phyloP scores from a whole-genome alignment of 2,329 filamentous ascomycete genomes.

The Ophiostoma populinum region DNA sequence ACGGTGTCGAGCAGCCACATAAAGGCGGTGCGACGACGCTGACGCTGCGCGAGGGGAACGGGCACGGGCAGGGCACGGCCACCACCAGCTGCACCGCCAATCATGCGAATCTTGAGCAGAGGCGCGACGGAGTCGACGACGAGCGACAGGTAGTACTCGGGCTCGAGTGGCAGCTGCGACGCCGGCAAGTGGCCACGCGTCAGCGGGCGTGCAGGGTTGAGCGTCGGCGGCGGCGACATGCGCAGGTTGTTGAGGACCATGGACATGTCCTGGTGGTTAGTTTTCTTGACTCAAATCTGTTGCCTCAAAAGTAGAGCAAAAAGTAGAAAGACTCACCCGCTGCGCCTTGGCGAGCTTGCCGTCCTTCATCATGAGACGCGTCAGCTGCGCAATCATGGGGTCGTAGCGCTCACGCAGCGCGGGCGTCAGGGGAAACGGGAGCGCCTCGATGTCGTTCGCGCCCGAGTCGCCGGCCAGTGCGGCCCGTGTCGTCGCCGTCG shows the following conservation, averaged over 20 bases:
- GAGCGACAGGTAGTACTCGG: constrained; percentile 72
- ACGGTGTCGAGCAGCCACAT: constrained; percentile 81
- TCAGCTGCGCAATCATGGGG: constrained; percentile 69
- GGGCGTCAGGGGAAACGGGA: constrained; percentile 42
- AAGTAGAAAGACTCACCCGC: constrained; percentile 37
- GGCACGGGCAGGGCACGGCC: constrained; percentile 73
- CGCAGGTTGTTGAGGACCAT: constrained; percentile 71
- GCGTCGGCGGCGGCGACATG: constrained; percentile 61
- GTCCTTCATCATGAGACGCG: constrained; percentile 77
- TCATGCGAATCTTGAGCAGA: constrained; percentile 59
- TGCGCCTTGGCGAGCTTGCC: constrained; percentile 87
- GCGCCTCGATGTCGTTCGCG: no score
- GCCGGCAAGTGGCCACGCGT: constrained; percentile 63
- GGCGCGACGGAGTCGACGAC: constrained; percentile 89
- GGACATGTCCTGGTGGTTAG: constrained; percentile 52
- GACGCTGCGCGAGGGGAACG: constrained; percentile 53
- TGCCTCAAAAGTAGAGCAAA: neutral
- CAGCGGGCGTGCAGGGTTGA: constrained; percentile 53
- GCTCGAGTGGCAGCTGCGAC: constrained; percentile 70
- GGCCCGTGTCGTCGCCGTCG: constrained; percentile 17
- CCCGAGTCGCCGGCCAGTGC: neutral
- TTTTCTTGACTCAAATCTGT: neutral
- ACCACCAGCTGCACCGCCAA: constrained; percentile 69
- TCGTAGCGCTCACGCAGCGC: constrained; percentile 73
- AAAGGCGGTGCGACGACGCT: constrained; percentile 63